Conservation (phyloP, 2,329 filamentous ascomycete genomes). For the Macrophomina phaseolina region DNA sequence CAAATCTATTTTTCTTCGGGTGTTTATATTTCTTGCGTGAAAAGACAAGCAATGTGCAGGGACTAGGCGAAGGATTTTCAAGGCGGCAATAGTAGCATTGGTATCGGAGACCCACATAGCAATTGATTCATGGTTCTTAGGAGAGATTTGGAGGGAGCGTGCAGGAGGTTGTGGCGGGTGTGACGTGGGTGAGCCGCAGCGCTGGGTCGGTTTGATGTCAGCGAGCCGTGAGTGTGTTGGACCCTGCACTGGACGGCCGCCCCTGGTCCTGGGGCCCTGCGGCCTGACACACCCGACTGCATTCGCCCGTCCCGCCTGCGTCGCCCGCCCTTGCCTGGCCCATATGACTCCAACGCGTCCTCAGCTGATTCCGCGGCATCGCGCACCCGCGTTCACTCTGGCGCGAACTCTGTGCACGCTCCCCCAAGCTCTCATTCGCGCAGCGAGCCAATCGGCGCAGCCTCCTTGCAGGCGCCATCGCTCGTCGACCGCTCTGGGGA, state of each 20-base stretch:
- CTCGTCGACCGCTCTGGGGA: background rate
- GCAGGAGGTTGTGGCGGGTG: conserved; percentile 3
- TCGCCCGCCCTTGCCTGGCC: background rate
- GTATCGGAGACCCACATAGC: background rate
- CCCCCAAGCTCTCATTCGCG: background rate
- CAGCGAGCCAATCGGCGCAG: background rate
- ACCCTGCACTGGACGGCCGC: background rate
- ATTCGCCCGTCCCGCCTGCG: background rate
- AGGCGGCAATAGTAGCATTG: conserved; percentile 6
- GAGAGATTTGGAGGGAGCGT: conserved; percentile 10
- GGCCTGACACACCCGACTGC: background rate
- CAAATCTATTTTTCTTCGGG: background rate
- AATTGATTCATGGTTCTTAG: conserved; percentile 3
- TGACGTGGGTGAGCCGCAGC: conserved; percentile 3
- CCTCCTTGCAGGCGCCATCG: conserved; percentile 7
- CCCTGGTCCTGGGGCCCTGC: background rate
- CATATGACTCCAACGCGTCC: background rate
- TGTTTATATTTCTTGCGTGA: conserved; percentile 11
- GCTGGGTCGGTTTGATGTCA: conserved; percentile 11
- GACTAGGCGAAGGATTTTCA: background rate
- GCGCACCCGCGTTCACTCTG: background rate
- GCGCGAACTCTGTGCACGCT: background rate
- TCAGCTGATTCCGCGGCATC: background rate
- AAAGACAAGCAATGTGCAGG: background rate
- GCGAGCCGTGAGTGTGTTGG: background rate